A percentile compares a stretch with the other conserved stretches of the same genome.
Evolutionary conservation across 805 yeast species (phyloP).

Genomic region (Blastobotrys muscicola): DNA sequence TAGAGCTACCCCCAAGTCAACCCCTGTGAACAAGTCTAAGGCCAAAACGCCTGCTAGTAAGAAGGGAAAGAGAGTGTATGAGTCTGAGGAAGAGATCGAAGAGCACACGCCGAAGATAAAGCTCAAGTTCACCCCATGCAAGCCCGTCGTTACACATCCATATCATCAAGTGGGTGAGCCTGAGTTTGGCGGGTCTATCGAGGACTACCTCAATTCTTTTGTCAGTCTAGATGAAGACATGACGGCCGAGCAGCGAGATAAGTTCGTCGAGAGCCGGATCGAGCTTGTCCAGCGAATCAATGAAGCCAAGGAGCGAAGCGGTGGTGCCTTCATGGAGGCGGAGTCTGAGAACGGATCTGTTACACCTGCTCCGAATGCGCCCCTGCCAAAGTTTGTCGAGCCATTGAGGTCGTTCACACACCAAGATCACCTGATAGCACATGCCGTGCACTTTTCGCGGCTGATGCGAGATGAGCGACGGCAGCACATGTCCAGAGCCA

Average conservation of each 20-base stretch:
- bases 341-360: neutral
- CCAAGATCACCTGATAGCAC: constrained; percentile 66
- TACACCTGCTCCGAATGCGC: constrained; percentile 1
- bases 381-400: constrained; percentile 32
- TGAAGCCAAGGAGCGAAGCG: constrained; percentile 33
- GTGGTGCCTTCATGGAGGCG: constrained; percentile 17
- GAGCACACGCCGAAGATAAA: constrained; percentile 6
- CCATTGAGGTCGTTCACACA: constrained; percentile 45
- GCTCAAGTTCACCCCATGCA: constrained; percentile 5
- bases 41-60: neutral
- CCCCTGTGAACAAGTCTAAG: neutral
- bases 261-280: constrained; percentile 45
- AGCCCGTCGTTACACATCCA: constrained; percentile 51
- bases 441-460: constrained; percentile 63
- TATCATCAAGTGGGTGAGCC: constrained; percentile 40
- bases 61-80: constrained; percentile 1
- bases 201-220: constrained; percentile 44
- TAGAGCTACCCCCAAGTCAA: neutral
- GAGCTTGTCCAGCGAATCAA: constrained; percentile 35
- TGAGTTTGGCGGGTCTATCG: constrained; percentile 31
- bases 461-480: constrained; percentile 57
- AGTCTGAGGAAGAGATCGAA: constrained; percentile 5
- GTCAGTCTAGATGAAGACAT: constrained; percentile 54
- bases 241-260: constrained; percentile 48
- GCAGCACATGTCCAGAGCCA: constrained; percentile 55